Percentiles rank a stretch among this genome's conserved stretches.
phyloP scores from a whole-genome alignment of 2,329 filamentous ascomycete genomes.

The Penicillium sp. region DNA sequence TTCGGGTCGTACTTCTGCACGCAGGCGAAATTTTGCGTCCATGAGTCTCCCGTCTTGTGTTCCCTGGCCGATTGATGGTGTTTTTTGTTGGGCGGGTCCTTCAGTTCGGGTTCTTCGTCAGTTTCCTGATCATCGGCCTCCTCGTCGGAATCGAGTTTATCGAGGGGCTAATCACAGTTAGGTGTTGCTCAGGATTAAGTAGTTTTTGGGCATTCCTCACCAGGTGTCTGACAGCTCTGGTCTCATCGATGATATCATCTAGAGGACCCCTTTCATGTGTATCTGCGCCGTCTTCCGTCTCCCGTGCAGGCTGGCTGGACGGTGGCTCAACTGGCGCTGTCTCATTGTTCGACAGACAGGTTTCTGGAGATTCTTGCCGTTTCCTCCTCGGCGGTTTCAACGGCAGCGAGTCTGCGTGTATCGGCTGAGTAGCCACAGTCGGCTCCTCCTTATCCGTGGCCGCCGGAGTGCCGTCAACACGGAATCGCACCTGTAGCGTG shows the following conservation, averaged over 20 bases:
- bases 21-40: slow-evolving; percentile 54
- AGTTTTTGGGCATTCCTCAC: slow-evolving; percentile 26
- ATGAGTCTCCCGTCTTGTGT: slow-evolving; percentile 17
- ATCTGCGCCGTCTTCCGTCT: slow-evolving; percentile 6
- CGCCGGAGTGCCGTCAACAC: slow-evolving; percentile 29
- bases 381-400: slow-evolving; percentile 30
- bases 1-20: slow-evolving; percentile 56
- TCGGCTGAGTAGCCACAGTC: slow-evolving; percentile 4
- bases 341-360: slow-evolving; percentile 13
- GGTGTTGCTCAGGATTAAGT: not conserved
- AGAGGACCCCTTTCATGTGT: slow-evolving; percentile 53
- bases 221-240: slow-evolving; percentile 60
- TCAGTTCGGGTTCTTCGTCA: slow-evolving; percentile 10
- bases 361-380: slow-evolving; percentile 13
- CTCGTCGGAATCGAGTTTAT: slow-evolving; percentile 31
- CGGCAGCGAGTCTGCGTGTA: slow-evolving; percentile 20
- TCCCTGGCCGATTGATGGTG: not conserved
- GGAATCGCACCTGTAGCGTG: slow-evolving; percentile 53
- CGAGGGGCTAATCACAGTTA: slow-evolving; percentile 28
- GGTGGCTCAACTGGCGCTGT: not conserved
- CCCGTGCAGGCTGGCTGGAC: not conserved
- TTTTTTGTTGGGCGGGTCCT: not conserved
- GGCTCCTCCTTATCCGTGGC: slow-evolving; percentile 12
- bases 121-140: slow-evolving; percentile 17
- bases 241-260: slow-evolving; percentile 62